A percentile compares a stretch with the other conserved stretches of the same genome.
Conservation (phyloP, 2,329 filamentous ascomycete genomes). For the Fusarium sp. region DNA sequence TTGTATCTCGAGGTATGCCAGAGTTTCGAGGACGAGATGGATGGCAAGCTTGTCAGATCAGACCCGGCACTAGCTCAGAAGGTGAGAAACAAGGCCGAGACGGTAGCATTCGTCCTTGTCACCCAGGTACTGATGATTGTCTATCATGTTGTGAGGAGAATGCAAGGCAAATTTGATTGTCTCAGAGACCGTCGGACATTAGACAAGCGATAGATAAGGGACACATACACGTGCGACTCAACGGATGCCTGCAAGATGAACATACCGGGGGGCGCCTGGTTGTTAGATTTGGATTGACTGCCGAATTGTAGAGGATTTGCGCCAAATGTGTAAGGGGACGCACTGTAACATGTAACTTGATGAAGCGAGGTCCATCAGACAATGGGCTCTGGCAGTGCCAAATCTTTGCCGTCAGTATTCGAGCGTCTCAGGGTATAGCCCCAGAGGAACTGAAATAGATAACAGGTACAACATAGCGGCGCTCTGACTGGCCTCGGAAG, state of each 20-base stretch:
- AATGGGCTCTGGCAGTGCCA: background rate
- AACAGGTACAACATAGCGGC: background rate
- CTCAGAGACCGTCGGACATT: slow-evolving; percentile 38
- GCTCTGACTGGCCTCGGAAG: background rate
- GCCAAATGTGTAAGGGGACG: background rate
- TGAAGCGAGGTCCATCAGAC: background rate
- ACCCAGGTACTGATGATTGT: slow-evolving; percentile 41
- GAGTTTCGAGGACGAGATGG: slow-evolving; percentile 52
- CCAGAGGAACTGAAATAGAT: background rate
- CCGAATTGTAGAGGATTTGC: background rate
- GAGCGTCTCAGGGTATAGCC: background rate
- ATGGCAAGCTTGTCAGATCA: slow-evolving; percentile 38
- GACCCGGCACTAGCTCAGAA: slow-evolving; percentile 23
- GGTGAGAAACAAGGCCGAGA: slow-evolving; percentile 26
- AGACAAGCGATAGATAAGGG: slow-evolving; percentile 27
- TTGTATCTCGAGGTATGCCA: slow-evolving; percentile 72
- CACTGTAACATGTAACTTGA: background rate
- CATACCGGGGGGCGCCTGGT: background rate
- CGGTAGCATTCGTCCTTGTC: slow-evolving; percentile 34
- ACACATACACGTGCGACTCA: background rate
- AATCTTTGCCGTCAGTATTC: background rate
- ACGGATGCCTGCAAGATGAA: background rate
- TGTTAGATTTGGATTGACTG: background rate
- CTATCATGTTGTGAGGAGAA: slow-evolving; percentile 44
- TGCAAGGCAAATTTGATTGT: slow-evolving; percentile 47